Percentiles rank a stretch among this genome's conserved stretches.
Conservation (phyloP, 352 stramenopile species). For the Phytophthora pluvialis region DNA sequence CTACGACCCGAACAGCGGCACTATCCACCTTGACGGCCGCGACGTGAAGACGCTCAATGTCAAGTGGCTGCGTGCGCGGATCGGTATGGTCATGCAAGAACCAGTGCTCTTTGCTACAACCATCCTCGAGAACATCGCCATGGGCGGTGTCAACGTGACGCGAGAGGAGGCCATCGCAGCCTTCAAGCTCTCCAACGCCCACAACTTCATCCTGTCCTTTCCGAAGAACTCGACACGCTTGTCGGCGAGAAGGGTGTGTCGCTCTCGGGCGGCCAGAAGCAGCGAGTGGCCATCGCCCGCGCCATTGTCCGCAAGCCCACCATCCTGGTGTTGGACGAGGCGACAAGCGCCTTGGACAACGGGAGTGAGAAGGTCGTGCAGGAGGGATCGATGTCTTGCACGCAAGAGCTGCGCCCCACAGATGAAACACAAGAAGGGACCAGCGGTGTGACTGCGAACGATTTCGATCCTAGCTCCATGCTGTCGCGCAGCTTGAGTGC, state of each 20-base stretch:
- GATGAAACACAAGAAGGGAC: too few species aligned
- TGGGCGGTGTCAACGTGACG: slow-evolving; percentile 56
- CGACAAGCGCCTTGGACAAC: slow-evolving; percentile 26
- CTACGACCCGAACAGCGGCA: slow-evolving; percentile 76
- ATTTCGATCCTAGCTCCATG: too few species aligned
- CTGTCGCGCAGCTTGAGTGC: slow-evolving; percentile 28
- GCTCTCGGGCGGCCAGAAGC: slow-evolving; percentile 60
- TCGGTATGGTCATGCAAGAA: slow-evolving; percentile 76
- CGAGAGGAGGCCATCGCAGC: slow-evolving; percentile 80
- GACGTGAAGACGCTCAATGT: slow-evolving; percentile 75
- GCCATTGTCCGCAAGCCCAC: slow-evolving; percentile 26
- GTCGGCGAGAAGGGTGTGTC: slow-evolving; percentile 62
- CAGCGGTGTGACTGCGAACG: too few species aligned
- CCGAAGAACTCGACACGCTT: slow-evolving; percentile 88
- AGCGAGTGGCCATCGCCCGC: slow-evolving; percentile 41
- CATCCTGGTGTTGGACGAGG: slow-evolving; percentile 26
- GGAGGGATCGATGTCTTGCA: neutral
- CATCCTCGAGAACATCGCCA: slow-evolving; percentile 90
- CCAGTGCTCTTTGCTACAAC: slow-evolving; percentile 84
- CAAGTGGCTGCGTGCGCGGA: slow-evolving; percentile 62
- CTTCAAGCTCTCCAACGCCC: slow-evolving; percentile 84
- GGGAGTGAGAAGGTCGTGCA: slow-evolving; percentile 49
- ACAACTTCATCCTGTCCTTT: slow-evolving; percentile 92
- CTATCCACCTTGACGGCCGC: slow-evolving; percentile 76
- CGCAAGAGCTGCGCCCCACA: too few species aligned